Evolutionary conservation across 345 rosid genomes (phyloP).

Genomic region (Physaria fendleri): DNA sequence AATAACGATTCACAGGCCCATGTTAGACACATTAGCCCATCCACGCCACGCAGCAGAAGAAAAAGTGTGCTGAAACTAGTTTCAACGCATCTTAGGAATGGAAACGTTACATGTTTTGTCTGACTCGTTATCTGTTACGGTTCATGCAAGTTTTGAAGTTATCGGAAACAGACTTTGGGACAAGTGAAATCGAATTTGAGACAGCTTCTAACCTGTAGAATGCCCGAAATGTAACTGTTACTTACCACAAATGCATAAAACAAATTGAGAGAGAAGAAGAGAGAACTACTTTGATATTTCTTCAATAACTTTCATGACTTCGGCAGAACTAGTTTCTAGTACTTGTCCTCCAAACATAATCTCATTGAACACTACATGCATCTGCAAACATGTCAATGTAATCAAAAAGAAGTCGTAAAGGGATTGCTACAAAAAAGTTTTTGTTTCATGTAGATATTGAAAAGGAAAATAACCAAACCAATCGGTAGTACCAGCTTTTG

Average conservation of each 20-base stretch:
- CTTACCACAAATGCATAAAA: not conserved
- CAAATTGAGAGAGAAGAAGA: slow-evolving; percentile 11
- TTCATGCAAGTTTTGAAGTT: slow-evolving; percentile 14
- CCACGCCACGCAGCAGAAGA: not conserved
- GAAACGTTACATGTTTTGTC: not conserved
- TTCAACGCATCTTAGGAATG: not conserved
- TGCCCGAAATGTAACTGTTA: not conserved
- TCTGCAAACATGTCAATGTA: slow-evolving; percentile 34
- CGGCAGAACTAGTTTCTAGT: slow-evolving; percentile 78
- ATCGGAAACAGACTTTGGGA: slow-evolving; percentile 71
- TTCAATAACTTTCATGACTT: slow-evolving; percentile 73
- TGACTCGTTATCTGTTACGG: not conserved
- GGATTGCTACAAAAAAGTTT: not conserved
- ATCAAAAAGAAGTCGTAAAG: not conserved
- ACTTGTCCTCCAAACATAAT: slow-evolving; percentile 93
- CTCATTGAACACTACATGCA: slow-evolving; percentile 77
- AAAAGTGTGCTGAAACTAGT: too few relatives aligned
- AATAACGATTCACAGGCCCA: slow-evolving; percentile 3
- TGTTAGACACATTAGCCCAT: not conserved
- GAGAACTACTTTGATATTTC: slow-evolving; percentile 68
- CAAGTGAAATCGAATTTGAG: slow-evolving; percentile 55
- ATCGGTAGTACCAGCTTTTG: not conserved
- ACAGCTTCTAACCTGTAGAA: slow-evolving; percentile 75
- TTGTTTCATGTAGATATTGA: not conserved
- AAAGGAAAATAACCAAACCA: not conserved